Evolutionary conservation across 495 filamentous ascomycete genomes (phyloP), one percentile per base, ranked within the genome.

Genomic region (Delitschia confertaspora): DNA sequence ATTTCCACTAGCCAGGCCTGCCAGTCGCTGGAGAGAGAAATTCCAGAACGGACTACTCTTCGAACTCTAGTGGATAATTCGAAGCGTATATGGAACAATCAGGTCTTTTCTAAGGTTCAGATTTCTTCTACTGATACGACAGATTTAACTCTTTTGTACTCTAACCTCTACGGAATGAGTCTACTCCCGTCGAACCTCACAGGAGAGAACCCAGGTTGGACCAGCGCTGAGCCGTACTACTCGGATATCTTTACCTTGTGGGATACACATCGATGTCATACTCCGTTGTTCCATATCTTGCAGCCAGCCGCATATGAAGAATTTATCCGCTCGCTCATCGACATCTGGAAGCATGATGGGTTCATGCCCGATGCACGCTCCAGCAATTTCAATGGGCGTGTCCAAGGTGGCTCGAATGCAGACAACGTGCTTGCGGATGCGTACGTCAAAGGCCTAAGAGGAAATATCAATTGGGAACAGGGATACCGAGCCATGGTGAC

Each of bases 381-480:
- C 3, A 79, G 74, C 9, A 82, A 84, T 58, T 84, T 71, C 62
- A 86, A 83, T 46, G 82, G 82, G 33, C 69, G 73, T 9, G 71
- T 70, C 1, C 82, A 87, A 63, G 85, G 81, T 5, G 82, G 82
- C 6, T 83, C 75, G 5, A 84, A 85, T 48, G 75, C 75, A 1
- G 82, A 87, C 58, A 83, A 81, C 46, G 67, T 87, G 6, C 70
- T 87, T 18, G 82, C 81, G 0, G 82, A 87, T 53, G 80, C 81
- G 1, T 85, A 78, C 47, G 74, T 85, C 24, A 85, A 85, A 45
- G 79, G 80, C 1, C 74, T 86, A 16, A 66, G 73, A 8, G 73
- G 69, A 5, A 65, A 59, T n/a, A 62, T 85, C 6, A 68, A 86
- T 55, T 86, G 82, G 81, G 62, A 68, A n/a, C 78, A 76, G 38